A percentile compares a stretch with the other conserved stretches of the same genome.
Evolutionary conservation across 2,329 filamentous ascomycete genomes (phyloP).

Genomic region (Cladosporium sp.): DNA sequence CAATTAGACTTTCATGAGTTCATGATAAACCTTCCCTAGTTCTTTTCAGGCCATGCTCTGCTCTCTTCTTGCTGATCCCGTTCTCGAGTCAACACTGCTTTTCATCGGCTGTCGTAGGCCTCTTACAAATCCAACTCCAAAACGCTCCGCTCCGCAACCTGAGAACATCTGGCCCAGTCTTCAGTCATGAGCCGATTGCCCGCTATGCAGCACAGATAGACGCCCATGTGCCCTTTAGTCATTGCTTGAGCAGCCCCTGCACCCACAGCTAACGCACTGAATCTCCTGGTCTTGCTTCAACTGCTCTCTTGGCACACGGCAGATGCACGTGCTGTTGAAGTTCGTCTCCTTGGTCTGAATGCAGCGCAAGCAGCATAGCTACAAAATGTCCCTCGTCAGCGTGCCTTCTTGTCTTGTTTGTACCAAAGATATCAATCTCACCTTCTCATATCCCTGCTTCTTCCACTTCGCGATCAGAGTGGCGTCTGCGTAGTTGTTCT

Average conservation of each 20-base stretch:
- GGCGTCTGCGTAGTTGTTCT: constrained; percentile 92
- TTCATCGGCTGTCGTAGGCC: too few relatives aligned
- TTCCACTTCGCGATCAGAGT: constrained; percentile 99
- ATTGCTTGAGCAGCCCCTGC: constrained; percentile 79
- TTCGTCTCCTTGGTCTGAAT: constrained; percentile 99
- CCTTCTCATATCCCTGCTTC: constrained; percentile 98
- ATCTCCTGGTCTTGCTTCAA: constrained; percentile 86
- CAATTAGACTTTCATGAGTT: too few relatives aligned
- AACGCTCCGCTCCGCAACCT: too few relatives aligned
- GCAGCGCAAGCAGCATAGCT: constrained; percentile 91
- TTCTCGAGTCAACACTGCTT: too few relatives aligned
- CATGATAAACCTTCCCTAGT: too few relatives aligned
- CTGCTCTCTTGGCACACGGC: constrained; percentile 82
- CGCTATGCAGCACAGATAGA: neutral
- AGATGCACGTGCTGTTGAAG: constrained; percentile 96
- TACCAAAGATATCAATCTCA: constrained; percentile 28
- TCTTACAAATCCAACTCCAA: too few relatives aligned
- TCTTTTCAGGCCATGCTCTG: too few relatives aligned
- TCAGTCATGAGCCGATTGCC: neutral
- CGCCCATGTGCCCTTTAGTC: constrained; percentile 48
- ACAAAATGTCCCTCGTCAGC: constrained; percentile 7
- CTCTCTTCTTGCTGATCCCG: too few relatives aligned
- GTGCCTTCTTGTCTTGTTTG: neutral
- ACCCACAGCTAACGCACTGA: constrained; percentile 93
- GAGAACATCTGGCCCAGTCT: too few relatives aligned